A percentile compares a stretch with the other conserved stretches of the same genome.
Evolutionary conservation across 495 filamentous ascomycete species (phyloP).

Genomic region (Neurospora sublineolata): DNA sequence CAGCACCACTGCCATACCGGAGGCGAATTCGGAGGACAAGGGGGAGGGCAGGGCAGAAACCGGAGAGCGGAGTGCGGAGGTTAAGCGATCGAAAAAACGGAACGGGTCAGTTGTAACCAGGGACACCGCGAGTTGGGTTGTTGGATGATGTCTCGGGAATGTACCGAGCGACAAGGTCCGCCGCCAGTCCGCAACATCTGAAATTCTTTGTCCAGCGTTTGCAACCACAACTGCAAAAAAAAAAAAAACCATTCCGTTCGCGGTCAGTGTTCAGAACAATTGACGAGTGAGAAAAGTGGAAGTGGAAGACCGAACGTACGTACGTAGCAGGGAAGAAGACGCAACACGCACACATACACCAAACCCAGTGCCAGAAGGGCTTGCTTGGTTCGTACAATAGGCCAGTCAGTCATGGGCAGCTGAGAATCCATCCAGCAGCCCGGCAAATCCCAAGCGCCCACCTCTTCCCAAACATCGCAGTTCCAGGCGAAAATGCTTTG

Average conservation of each 20-base stretch:
- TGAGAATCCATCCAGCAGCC: too few species aligned
- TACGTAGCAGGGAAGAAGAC: not conserved
- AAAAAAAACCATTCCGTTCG: constrained; percentile 17
- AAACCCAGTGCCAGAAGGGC: not conserved
- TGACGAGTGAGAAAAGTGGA: not conserved
- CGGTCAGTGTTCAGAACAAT: not conserved
- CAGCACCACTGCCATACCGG: not conserved
- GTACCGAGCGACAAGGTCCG: constrained; percentile 11
- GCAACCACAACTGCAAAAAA: constrained; percentile 6
- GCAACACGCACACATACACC: not conserved
- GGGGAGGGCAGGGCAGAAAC: accelerated
- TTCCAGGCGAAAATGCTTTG: not conserved
- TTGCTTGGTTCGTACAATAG: not conserved
- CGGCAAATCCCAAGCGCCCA: not conserved
- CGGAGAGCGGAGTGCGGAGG: constrained; percentile 5
- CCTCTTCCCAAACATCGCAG: not conserved
- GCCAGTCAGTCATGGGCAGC: not conserved
- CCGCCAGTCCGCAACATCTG: not conserved
- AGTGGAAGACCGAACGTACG: not conserved
- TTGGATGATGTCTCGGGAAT: constrained; percentile 34
- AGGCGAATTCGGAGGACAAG: not conserved
- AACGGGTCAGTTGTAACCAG: not conserved
- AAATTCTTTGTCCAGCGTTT: constrained; percentile 28
- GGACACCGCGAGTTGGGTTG: not conserved
- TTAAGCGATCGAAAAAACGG: constrained; percentile 9